Base-by-base conservation (phyloP, 352 stramenopile genomes). In the Phytophthora pistaciae region DNA sequence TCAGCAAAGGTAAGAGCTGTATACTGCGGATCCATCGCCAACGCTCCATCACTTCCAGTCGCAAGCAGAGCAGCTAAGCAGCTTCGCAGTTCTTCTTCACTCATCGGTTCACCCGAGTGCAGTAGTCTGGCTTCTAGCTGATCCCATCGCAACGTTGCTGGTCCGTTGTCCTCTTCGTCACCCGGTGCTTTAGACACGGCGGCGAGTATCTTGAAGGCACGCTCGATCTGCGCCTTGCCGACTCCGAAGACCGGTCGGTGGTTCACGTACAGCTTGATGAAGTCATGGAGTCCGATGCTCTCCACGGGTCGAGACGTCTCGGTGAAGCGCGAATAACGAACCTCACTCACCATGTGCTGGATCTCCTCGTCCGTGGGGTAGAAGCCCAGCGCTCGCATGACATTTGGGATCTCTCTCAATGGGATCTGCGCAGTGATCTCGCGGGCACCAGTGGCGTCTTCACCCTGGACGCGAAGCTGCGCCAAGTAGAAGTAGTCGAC, bases 401-500 rank as follows among this genome's bases (percentile, higher is more conserved):
- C 87, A 58, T 97, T 96, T 10, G 95, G 93, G 38, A 98, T 93
- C 72, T 98, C 95, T 5, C 74, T 67, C 53, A 98, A 55, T 9
- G 91, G 89, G 56, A 98, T 94, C 60, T 75, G 55, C 18, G 84
- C 68, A 33, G 85, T 87, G 57, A 95, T 91, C 52, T 88, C 76
- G 3, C 95, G 82, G 23, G 78, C 76, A 10, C 77, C 70, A 16
- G 91, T 98, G 10, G 90, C 87, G 64, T 94, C 86, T 60, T 98
- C 95, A 21, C 95, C 95, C 56, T 98, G 92, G 38, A 93, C 83
- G 18, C 95, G 88, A 16, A 99, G 82, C 71, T 98, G 91, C 3
- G 89, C 89, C 62, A 98, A 94, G 74, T 98, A 98, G 72, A 98
- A 98, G 77, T 98, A 99, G 69, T 99, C 93, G 33, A 98, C 88